Base-by-base conservation (phyloP, 1,284 basidiomycete species). In the Cutaneotrichosporon spelunceum region DNA sequence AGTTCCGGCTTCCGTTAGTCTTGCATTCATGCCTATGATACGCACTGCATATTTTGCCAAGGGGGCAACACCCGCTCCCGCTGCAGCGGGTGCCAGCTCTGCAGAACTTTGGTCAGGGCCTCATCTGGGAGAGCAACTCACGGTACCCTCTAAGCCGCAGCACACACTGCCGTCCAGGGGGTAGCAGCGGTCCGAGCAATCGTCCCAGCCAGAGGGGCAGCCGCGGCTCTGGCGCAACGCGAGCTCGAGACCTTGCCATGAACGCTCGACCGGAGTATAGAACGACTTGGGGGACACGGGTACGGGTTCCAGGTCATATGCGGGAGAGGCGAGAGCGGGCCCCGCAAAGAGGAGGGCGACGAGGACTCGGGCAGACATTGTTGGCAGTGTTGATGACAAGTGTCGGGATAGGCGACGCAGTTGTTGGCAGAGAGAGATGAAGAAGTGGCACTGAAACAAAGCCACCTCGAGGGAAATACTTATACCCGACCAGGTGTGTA, bases 141-240 rank as follows among this genome's bases (percentile, higher is more conserved):
- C 50, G 11, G 34, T 36, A 16, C 34, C 50, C 14, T 19, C 14
- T n/a, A n/a, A n/a, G 16, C 24, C 33, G 21, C 50, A 53, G 50
- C 50, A 53, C 19, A 23, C 21, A 4, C 29, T 19, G 33, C 50
- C 50, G 16, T 53, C 50, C 4, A 34, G 50, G 7, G 50, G 50
- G 21, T 30, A 29, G 27, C 50, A 53, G 30, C 7, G 7, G 50
- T 53, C 50, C 16, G 24, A 3, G 13, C 50, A 53, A 21, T 4
- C 14, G 50, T 33, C 50, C 33, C 36, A 53, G 33, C 50, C 50
- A 4, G 33, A 14, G 9, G 50, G 50, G n/a, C 50, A 53, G n/a
- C 27, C n/a, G n/a, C n/a, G n/a, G 30, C n/a, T n/a, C 50, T 53
- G 50, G 30, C 50, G 50, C 8, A 53, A 10, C 1, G 23, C 47